Percentiles rank a stretch among this genome's conserved stretches.
phyloP scores from a whole-genome alignment of 768 basidiomycete species.

The Amanita pallidorosea region DNA sequence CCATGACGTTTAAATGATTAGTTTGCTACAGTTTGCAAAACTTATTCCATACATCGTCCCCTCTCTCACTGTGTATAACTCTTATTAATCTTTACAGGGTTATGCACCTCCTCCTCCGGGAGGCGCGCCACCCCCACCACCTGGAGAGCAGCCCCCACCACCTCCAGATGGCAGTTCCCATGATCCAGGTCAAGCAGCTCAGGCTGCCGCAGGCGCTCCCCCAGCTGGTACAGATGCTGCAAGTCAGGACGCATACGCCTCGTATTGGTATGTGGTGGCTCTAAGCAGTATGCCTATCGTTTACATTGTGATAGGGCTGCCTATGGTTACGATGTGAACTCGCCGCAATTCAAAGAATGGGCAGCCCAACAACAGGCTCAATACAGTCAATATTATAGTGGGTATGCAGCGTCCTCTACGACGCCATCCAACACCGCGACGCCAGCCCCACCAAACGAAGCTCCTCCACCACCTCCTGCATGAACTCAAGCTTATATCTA shows the following conservation, averaged over 20 bases:
- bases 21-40: constrained; percentile 2
- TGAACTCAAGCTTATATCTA: background rate
- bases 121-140: constrained; percentile 44
- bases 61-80: constrained; percentile 1
- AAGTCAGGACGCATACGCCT: constrained; percentile 38
- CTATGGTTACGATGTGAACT: constrained; percentile 82
- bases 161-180: constrained; percentile 29
- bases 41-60: background rate
- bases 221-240: constrained; percentile 14
- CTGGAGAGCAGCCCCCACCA: constrained; percentile 34
- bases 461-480: constrained; percentile 26
- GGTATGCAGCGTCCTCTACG: constrained; percentile 24
- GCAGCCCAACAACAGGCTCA: constrained; percentile 62
- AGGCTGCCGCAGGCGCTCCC: constrained; percentile 1
- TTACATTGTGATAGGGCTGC: constrained; percentile 45
- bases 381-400: constrained; percentile 64
- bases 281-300: background rate
- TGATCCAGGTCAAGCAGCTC: constrained; percentile 10
- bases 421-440: constrained; percentile 12
- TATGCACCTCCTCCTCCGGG: constrained; percentile 41
- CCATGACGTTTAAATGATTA: background rate
- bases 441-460: constrained; percentile 9
- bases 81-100: constrained; percentile 16
- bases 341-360: constrained; percentile 75
- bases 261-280: constrained; percentile 40